phyloP scores from a whole-genome alignment of 345 rosid genomes.

The Lumnitzera racemosa region DNA sequence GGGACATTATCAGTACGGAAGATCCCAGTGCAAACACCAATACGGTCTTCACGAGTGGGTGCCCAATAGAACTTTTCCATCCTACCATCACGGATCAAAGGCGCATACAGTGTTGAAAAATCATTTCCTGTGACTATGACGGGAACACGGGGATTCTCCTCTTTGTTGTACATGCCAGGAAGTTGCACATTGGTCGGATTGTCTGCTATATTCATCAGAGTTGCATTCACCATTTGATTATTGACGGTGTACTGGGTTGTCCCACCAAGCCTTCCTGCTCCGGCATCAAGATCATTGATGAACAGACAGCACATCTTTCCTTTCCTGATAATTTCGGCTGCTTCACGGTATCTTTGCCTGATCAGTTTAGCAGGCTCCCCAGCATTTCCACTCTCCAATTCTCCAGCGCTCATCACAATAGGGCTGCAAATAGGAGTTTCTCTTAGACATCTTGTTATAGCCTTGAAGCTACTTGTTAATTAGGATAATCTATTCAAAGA shows the following conservation, averaged over 20 bases:
- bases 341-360: slow-evolving; percentile 50
- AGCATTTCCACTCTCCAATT: slow-evolving; percentile 50
- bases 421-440: slow-evolving; percentile 24
- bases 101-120: slow-evolving; percentile 52
- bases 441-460: too few species aligned
- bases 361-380: slow-evolving; percentile 56
- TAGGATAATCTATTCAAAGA: not conserved
- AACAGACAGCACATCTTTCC: slow-evolving; percentile 55
- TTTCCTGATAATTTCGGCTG: slow-evolving; percentile 36
- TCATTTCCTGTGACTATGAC: slow-evolving; percentile 51
- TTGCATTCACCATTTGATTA: slow-evolving; percentile 62
- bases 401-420: slow-evolving; percentile 53
- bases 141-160: slow-evolving; percentile 51
- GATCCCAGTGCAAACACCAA: slow-evolving; percentile 44
- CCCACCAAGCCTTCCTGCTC: slow-evolving; percentile 50
- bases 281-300: slow-evolving; percentile 47
- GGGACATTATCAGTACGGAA: slow-evolving; percentile 35
- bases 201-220: slow-evolving; percentile 59
- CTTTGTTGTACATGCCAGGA: slow-evolving; percentile 47
- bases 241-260: slow-evolving; percentile 51
- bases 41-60: slow-evolving; percentile 46
- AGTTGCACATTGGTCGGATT: slow-evolving; percentile 54
- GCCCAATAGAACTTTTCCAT: slow-evolving; percentile 66
- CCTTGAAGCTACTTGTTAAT: too few species aligned
- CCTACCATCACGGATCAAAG: slow-evolving; percentile 53